Conservation (phyloP, 176 grass and related monocot species). For the Cenchrus americanus region DNA sequence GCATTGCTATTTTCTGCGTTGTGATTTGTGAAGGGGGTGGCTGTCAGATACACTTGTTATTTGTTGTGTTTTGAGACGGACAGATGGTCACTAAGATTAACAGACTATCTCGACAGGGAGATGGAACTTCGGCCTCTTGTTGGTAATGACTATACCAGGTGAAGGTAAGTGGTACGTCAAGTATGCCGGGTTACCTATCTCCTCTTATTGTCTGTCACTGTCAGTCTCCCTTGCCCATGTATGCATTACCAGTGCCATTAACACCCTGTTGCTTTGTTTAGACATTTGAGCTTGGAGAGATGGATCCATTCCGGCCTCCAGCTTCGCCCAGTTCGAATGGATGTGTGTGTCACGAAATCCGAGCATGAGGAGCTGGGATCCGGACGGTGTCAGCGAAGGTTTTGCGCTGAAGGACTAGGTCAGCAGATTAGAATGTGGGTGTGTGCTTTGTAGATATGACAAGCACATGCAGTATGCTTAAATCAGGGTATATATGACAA, state of each 20-base stretch:
- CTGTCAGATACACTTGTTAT: constrained; percentile 8
- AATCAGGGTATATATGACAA: not conserved
- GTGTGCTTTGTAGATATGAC: constrained; percentile 14
- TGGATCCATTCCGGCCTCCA: constrained; percentile 79
- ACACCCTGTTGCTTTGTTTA: constrained; percentile 20
- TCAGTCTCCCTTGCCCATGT: not conserved
- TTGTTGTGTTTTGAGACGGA: not conserved
- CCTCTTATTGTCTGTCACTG: too few relatives aligned
- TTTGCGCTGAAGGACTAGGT: constrained; percentile 63
- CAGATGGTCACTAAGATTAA: not conserved
- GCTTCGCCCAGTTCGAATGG: constrained; percentile 68
- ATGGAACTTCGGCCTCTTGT: constrained; percentile 90
- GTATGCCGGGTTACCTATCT: constrained; percentile 41
- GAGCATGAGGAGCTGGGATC: constrained; percentile 98
- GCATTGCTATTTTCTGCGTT: not conserved
- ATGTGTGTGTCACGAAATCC: constrained; percentile 81
- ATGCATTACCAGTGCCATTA: not conserved
- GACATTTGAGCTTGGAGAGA: constrained; percentile 88
- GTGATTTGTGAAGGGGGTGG: too few relatives aligned
- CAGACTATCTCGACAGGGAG: constrained; percentile 48
- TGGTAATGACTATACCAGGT: constrained; percentile 62
- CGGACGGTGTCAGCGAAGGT: constrained; percentile 69
- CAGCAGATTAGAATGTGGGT: not conserved
- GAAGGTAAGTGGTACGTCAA: constrained; percentile 82
- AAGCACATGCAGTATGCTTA: not conserved